Evolutionary conservation across 441 rosid species (phyloP).

Genomic region (Breynia disticha): DNA sequence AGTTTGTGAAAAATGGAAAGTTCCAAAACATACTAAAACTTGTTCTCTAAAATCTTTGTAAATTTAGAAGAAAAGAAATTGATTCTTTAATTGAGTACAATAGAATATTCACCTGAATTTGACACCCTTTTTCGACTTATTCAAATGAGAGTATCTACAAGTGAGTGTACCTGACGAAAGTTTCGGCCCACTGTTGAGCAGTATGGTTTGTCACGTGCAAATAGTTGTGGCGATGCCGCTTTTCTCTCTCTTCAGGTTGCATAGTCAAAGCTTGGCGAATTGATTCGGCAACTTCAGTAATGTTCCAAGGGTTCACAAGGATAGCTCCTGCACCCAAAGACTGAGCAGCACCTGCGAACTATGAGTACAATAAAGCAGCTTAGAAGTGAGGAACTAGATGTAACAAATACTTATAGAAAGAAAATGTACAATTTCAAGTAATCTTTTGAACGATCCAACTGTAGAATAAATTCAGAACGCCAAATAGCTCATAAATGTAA

Average conservation of each 20-base stretch:
- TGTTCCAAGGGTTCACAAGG: constrained; percentile 99
- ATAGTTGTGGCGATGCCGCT: constrained; percentile 79
- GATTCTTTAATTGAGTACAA: too few species aligned
- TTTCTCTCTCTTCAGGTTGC: constrained; percentile 82
- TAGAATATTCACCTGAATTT: too few species aligned
- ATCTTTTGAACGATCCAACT: background rate
- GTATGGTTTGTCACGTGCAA: constrained; percentile 74
- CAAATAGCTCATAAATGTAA: too few species aligned
- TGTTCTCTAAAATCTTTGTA: too few species aligned
- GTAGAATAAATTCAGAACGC: background rate
- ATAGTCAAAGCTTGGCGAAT: constrained; percentile 79
- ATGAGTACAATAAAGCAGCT: constrained; percentile 14
- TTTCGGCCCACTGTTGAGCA: constrained; percentile 99
- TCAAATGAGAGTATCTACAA: constrained; percentile 2
- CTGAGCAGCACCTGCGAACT: constrained; percentile 99
- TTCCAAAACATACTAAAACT: too few species aligned
- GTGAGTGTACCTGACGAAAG: constrained; percentile 72
- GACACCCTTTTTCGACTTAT: too few species aligned
- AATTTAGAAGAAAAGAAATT: too few species aligned
- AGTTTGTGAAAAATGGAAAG: too few species aligned
- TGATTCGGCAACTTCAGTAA: constrained; percentile 95
- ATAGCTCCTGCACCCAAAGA: constrained; percentile 99
- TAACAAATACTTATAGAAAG: background rate
- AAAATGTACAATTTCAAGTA: background rate
- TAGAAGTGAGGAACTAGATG: background rate